phyloP scores from a whole-genome alignment of 2,329 filamentous ascomycete genomes.

The Cladosporium sp. region DNA sequence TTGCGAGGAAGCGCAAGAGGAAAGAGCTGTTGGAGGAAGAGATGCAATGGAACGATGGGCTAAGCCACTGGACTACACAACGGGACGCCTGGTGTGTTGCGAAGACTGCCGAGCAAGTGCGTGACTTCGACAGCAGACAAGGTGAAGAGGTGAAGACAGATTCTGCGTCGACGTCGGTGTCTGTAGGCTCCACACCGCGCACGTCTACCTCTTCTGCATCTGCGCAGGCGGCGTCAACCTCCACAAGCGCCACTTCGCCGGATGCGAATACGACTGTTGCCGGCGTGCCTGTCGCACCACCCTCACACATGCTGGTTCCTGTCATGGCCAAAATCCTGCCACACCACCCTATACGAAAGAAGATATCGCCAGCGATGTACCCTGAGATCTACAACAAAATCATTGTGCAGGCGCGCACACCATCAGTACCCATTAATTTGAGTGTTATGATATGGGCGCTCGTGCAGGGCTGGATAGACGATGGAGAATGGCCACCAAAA shows the following conservation, averaged over 20 bases:
- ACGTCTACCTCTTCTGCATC: conserved; percentile 42
- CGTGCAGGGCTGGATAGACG: conserved; percentile 87
- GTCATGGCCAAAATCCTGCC: conserved; percentile 73
- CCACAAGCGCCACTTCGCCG: conserved; percentile 24
- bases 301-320: conserved; percentile 58
- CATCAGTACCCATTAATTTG: conserved; percentile 85
- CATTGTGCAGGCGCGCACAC: conserved; percentile 74
- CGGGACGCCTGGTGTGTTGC: conserved; percentile 87
- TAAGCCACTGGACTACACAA: conserved; percentile 75
- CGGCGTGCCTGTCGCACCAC: conserved; percentile 7
- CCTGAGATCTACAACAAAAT: conserved; percentile 87
- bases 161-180: conserved; percentile 4
- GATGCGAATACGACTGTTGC: conserved; percentile 12
- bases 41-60: conserved; percentile 71
- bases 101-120: conserved; percentile 48
- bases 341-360: conserved; percentile 73
- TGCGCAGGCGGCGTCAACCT: conserved; percentile 10
- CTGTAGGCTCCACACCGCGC: conserved; percentile 24
- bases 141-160: conserved; percentile 3
- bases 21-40: conserved; percentile 42
- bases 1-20: conserved; percentile 40
- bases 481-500: conserved; percentile 87
- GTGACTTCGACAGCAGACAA: not conserved
- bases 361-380: conserved; percentile 73
- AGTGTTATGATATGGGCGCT: conserved; percentile 76